phyloP scores from a whole-genome alignment of 495 filamentous ascomycete genomes.

The Lentithecium fluviatile region DNA sequence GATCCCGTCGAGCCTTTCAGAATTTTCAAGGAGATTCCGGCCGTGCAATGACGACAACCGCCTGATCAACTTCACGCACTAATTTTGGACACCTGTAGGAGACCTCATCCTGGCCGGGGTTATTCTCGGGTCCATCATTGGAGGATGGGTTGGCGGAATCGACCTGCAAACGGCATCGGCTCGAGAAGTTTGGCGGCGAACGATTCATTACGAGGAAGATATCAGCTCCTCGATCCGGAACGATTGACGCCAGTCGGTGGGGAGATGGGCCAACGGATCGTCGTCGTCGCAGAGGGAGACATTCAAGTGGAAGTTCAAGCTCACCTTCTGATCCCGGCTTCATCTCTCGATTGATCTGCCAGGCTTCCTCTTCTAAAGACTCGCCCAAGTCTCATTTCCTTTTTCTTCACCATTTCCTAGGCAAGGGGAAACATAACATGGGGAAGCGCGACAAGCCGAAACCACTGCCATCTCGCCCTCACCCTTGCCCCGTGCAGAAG shows the following conservation, averaged over 20 bases:
- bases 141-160: conserved; percentile 25
- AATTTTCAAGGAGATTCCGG: too few relatives aligned
- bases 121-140: conserved; percentile 25
- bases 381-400: background rate
- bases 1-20: too few relatives aligned
- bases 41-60: too few relatives aligned
- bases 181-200: background rate
- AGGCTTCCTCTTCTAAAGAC: background rate
- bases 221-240: background rate
- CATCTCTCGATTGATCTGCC: conserved; percentile 4
- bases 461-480: background rate
- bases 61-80: too few relatives aligned
- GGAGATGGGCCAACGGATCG: background rate
- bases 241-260: background rate
- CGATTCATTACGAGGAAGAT: background rate
- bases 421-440: background rate
- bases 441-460: background rate
- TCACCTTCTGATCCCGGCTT: background rate
- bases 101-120: conserved; percentile 19
- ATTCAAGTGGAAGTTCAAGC: background rate
- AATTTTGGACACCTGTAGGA: background rate
- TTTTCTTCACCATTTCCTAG: background rate
- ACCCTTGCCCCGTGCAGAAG: background rate
- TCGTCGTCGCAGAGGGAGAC: background rate
- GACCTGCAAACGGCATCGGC: conserved; percentile 6